phyloP scores from a whole-genome alignment of 2,329 filamentous ascomycete species.

The Aspergillus sergii region DNA sequence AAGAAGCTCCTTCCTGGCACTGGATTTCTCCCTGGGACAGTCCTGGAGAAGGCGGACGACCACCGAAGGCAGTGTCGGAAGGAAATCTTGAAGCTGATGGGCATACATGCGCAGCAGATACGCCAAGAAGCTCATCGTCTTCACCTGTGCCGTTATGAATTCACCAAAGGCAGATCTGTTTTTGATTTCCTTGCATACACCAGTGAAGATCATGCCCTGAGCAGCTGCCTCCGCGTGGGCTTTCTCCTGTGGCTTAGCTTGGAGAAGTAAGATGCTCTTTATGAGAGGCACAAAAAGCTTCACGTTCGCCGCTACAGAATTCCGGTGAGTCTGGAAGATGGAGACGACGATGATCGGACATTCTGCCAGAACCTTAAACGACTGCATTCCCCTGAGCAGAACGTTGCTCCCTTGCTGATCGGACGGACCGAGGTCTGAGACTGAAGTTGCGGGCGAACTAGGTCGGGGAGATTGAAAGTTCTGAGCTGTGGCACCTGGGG shows the following conservation, averaged over 20 bases:
- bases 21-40: conserved; percentile 91
- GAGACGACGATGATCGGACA: conserved; percentile 99
- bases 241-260: conserved; percentile 90
- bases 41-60: conserved; percentile 90
- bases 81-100: conserved; percentile 82
- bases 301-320: conserved; percentile 79
- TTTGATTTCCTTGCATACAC: conserved; percentile 90
- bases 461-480: conserved; percentile 87
- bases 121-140: conserved; percentile 98
- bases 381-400: conserved; percentile 91
- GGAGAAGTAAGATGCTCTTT: conserved; percentile 82
- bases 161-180: conserved; percentile 94
- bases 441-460: conserved; percentile 81
- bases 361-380: conserved; percentile 96
- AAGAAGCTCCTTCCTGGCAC: conserved; percentile 88
- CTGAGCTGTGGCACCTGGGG: conserved; percentile 56
- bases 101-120: conserved; percentile 89
- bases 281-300: conserved; percentile 92
- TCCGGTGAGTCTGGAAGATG: conserved; percentile 90
- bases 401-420: conserved; percentile 83
- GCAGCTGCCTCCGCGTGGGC: conserved; percentile 83
- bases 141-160: conserved; percentile 96
- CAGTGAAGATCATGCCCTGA: conserved; percentile 82
- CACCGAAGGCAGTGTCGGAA: conserved; percentile 81
- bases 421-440: conserved; percentile 71